phyloP scores from a whole-genome alignment of 805 yeast genomes.

The Hanseniaspora vineae region DNA sequence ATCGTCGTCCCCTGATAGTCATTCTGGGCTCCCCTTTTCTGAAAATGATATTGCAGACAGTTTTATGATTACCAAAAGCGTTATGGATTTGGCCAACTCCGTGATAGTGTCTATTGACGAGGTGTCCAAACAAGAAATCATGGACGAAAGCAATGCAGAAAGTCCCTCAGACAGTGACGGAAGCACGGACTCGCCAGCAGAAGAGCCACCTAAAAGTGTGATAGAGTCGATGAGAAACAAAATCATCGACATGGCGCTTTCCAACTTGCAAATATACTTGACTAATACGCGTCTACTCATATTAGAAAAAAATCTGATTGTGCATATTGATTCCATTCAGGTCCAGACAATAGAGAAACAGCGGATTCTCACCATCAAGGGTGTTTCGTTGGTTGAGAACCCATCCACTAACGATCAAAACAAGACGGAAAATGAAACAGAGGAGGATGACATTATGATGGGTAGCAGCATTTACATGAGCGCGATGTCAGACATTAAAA shows the following conservation, averaged over 20 bases:
- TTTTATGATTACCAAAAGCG: constrained; percentile 55
- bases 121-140: constrained; percentile 7
- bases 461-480: constrained; percentile 10
- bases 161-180: neutral
- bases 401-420: no score
- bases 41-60: constrained; percentile 18
- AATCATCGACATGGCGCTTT: constrained; percentile 3
- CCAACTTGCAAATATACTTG: constrained; percentile 3
- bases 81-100: constrained; percentile 56
- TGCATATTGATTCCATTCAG: constrained; percentile 3
- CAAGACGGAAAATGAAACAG: constrained; percentile 1
- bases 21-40: constrained; percentile 11
- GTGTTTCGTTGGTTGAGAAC: neutral
- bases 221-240: constrained; percentile 5
- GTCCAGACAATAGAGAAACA: constrained; percentile 2
- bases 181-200: neutral
- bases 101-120: constrained; percentile 26
- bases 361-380: constrained; percentile 2
- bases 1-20: constrained; percentile 3
- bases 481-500: constrained; percentile 4
- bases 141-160: constrained; percentile 8
- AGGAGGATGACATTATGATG: constrained; percentile 6
- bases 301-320: neutral
- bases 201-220: neutral
- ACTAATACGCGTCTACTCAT: constrained; percentile 1